These are phyloP conservation scores for Stenocarpella maydis DNA, from an alignment of 2,329 filamentous ascomycete species.

Conservation along the genomic window DNA sequence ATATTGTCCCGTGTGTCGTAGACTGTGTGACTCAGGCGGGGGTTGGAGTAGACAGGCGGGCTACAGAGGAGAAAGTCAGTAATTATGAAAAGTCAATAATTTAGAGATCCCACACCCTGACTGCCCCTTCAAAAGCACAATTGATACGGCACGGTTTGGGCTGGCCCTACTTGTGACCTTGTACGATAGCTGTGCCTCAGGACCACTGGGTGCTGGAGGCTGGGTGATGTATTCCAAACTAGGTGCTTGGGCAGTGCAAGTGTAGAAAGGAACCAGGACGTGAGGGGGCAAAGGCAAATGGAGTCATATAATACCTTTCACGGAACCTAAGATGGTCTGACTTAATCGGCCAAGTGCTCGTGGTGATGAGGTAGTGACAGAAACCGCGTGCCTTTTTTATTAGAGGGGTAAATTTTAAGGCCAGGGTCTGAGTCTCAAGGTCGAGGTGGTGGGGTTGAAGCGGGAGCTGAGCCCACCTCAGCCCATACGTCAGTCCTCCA, in stretches of 20 bases:
- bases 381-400: conserved; percentile 20
- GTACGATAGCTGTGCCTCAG: not conserved
- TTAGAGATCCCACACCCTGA: not conserved
- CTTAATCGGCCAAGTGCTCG: conserved; percentile 29
- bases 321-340: conserved; percentile 25
- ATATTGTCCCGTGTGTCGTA: not conserved
- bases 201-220: no score
- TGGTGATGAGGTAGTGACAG: not conserved
- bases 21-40: conserved; percentile 26
- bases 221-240: not conserved
- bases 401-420: conserved; percentile 34
- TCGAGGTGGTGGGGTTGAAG: conserved; percentile 31
- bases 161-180: not conserved
- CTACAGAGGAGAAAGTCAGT: not conserved
- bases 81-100: not conserved
- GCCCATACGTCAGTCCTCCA: conserved; percentile 5
- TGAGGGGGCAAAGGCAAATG: not conserved
- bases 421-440: not conserved
- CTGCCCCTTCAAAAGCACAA: not conserved
- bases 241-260: not conserved
- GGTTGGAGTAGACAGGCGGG: conserved; percentile 1
- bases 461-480: not conserved
- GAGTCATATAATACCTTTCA: conserved; percentile 20
- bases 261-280: not conserved
- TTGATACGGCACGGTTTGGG: not conserved